Evolutionary conservation across 2,329 filamentous ascomycete genomes (phyloP), one percentile per base, ranked within the genome.

Genomic region (Echinosphaeria canescens): DNA sequence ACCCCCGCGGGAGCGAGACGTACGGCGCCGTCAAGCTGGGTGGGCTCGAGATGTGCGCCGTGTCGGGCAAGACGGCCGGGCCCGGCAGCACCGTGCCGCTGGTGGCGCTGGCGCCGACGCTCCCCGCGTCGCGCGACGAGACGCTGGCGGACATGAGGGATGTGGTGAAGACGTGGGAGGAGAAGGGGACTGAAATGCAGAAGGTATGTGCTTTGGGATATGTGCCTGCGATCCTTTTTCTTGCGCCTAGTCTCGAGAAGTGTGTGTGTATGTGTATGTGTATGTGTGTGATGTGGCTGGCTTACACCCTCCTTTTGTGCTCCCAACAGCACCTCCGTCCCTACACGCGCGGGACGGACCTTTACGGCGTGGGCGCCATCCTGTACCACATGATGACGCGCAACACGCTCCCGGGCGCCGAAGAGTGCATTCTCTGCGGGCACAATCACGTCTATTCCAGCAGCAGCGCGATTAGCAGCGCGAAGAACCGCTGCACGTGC

Each of bases 1-100:
- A 56, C 27, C 51, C 59, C 19, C 43, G 44, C 10, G 54, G 54
- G 2, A 39, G 32, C 10, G 59, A 64, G 42, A 53, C 49, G 17
- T 67, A 64, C 35, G 62, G 61, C 1, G 37, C 46, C 15, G 64
- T 60, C 35, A 67, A 64, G 42, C 42, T 68, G 29, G 60, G 60
- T 10, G 50, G 56, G 23, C 61, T 59, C 28, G 37, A 43, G 23
- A 37, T 37, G n/a, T 47, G 50, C 11, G 42, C 39, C 15, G 42
- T 59, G 9, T 50, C 51, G n/a, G 46, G 45, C 23, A 49, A 16
- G n/a, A n/a, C n/a, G n/a, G n/a, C n/a, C n/a, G n/a, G n/a, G n/a
- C n/a, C n/a, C 26, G 30, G 17, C 22, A 27, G 11, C 24, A 13
- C 6, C 24, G 13, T 19, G 12, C 23, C 29, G 23, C 30, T 32